Evolutionary conservation across 2,329 filamentous ascomycete species (phyloP).

Genomic region (Pestalotiopsis sp.): DNA sequence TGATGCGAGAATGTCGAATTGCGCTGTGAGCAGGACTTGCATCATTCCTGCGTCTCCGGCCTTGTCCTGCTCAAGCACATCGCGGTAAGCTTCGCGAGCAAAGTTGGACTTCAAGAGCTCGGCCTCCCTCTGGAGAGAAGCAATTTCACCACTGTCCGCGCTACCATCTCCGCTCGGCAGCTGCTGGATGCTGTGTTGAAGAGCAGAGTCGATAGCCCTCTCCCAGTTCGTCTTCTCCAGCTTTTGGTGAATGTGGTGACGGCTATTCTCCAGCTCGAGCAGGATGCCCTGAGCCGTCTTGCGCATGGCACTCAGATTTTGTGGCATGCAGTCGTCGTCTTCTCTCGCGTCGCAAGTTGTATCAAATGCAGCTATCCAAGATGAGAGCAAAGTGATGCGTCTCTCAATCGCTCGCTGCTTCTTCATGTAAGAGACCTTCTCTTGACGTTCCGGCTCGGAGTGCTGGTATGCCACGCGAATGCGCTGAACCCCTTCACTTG

Average conservation of each 20-base stretch:
- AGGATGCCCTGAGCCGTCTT: conserved; percentile 89
- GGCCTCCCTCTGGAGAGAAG: conserved; percentile 76
- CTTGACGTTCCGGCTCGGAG: conserved; percentile 74
- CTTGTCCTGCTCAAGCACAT: conserved; percentile 84
- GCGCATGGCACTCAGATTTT: conserved; percentile 73
- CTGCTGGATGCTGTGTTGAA: conserved; percentile 82
- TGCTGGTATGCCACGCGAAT: conserved; percentile 85
- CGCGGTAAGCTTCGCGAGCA: conserved; percentile 75
- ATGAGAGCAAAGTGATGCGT: conserved; percentile 81
- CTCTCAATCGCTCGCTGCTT: conserved; percentile 81
- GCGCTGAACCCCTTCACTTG: conserved; percentile 77
- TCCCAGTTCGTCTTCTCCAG: conserved; percentile 85
- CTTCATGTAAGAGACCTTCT: conserved; percentile 79
- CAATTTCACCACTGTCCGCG: conserved; percentile 68
- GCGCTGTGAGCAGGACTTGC: conserved; percentile 83
- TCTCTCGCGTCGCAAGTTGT: conserved; percentile 73
- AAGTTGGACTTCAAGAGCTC: conserved; percentile 85
- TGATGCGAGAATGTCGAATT: conserved; percentile 88
- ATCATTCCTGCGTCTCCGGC: conserved; percentile 75
- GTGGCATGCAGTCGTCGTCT: conserved; percentile 68
- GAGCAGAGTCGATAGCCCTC: conserved; percentile 80
- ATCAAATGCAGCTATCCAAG: conserved; percentile 93
- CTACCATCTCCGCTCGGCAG: conserved; percentile 70
- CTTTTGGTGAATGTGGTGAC: conserved; percentile 87
- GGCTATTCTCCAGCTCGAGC: conserved; percentile 84